Evolutionary conservation across 768 basidiomycete genomes (phyloP), one percentile per base, ranked within the genome.

Genomic region (Agaricus sinodeliciosus): DNA sequence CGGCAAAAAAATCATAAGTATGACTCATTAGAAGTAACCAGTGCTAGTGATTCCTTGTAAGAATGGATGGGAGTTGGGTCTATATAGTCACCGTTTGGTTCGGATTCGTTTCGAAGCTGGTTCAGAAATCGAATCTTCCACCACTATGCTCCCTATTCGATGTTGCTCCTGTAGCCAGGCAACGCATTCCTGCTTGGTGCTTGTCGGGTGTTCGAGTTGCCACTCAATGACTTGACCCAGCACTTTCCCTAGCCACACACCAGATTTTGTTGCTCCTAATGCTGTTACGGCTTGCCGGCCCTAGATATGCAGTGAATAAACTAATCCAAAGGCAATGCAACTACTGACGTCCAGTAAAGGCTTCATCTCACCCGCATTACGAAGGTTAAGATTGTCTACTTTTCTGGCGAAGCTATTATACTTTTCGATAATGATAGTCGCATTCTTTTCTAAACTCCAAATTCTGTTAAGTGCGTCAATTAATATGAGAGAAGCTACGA

Each of bases 181-280:
- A 26, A 72, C 63, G 62, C 92, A 94, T 3, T 82, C 79, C 4
- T 81, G 84, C 61, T 81, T 80, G 3, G 80, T 78, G 1, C 75
- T 78, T 2, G 73, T 60, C 0, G 94, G 90, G 63, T 93, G 70
- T 34, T 80, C 84, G 6, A 98, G 74, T 60, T 94, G 92, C 94
- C 94, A 98, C 55, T 84, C 79, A 16, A 91, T 62, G 22, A 97
- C 75, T 43, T 74, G 77, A n/a, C 75, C 69, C 16, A 91, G 71
- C 5, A 84, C 75, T 26, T 75, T 68, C 28, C 79, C 78, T 4
- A 84, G 81, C 81, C 91, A 85, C 1, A 81, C 77, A 1, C 93
- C 93, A 1, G 84, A 77, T 56, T 75, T 80, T 2, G 67, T 63
- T 15, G 73, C 72, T 1, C 69, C 76, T 4, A 94, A 71, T 8